Evolutionary conservation across 108 stramenopile genomes (phyloP).

Genomic region (Cylindrotheca closterium): DNA sequence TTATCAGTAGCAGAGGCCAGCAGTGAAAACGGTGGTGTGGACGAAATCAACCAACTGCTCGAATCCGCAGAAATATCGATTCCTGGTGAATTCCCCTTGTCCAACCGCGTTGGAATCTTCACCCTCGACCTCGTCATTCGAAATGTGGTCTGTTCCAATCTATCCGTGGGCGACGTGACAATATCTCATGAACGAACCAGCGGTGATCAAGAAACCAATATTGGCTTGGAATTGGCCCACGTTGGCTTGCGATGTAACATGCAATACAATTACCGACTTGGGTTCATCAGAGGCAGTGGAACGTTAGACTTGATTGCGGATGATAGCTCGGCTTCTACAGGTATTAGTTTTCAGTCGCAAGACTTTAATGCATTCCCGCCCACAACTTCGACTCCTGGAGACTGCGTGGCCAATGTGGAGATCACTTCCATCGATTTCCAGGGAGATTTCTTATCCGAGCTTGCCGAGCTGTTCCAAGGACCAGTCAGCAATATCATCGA

Average conservation of each 20-base stretch:
- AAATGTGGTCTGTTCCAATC: conserved; percentile 22
- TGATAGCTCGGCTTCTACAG: conserved; percentile 21
- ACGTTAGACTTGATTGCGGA: conserved; percentile 4
- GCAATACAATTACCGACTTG: conserved; percentile 12
- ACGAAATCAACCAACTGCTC: conserved; percentile 22
- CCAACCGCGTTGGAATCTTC: conserved; percentile 21
- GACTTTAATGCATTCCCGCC: conserved; percentile 40
- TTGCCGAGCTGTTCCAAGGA: conserved; percentile 44
- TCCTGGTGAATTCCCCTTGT: conserved; percentile 13
- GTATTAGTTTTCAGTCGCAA: conserved; percentile 26
- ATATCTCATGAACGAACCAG: conserved; percentile 13
- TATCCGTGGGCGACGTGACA: conserved; percentile 20
- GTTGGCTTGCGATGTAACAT: conserved; percentile 16
- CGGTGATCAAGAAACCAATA: no score
- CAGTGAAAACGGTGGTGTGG: conserved; percentile 18
- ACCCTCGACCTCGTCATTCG: conserved; percentile 21
- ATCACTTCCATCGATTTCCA: conserved; percentile 49
- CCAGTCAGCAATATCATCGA: conserved; percentile 35
- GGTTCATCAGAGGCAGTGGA: conserved; percentile 6
- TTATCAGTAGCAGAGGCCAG: not conserved
- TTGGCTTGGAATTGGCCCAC: no score
- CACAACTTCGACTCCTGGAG: conserved; percentile 12
- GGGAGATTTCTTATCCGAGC: conserved; percentile 40
- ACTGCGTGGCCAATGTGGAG: conserved; percentile 33
- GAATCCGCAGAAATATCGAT: conserved; percentile 20